Evolutionary conservation across 176 grass and related monocot species (phyloP).

Genomic region (Tuctoria greenei): DNA sequence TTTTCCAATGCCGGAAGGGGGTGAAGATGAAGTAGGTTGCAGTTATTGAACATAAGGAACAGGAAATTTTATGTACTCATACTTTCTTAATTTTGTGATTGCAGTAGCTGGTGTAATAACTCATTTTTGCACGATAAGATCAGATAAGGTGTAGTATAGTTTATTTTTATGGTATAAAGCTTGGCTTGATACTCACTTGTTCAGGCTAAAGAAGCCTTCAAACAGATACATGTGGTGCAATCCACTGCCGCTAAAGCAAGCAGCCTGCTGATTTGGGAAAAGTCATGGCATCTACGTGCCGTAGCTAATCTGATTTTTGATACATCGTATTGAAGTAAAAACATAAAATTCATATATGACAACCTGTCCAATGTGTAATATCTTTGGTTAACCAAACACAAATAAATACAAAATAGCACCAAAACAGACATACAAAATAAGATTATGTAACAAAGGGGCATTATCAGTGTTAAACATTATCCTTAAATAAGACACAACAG

Average conservation of each 20-base stretch:
- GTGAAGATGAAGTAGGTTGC: too few species aligned
- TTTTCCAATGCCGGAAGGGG: background rate
- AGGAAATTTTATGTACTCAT: background rate
- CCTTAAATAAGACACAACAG: too few species aligned
- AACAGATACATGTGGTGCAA: background rate
- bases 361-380: slow-evolving; percentile 7
- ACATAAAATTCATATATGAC: background rate
- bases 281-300: background rate
- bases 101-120: background rate
- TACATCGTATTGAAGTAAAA: background rate
- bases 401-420: slow-evolving; percentile 11
- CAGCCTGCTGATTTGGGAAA: background rate
- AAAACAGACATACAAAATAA: slow-evolving; percentile 16
- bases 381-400: slow-evolving; percentile 6
- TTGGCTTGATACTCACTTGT: background rate
- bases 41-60: slow-evolving; percentile 1
- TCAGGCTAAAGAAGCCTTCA: background rate
- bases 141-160: background rate
- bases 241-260: background rate
- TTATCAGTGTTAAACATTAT: too few species aligned
- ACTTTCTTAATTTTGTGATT: background rate
- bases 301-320: background rate
- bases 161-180: background rate
- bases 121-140: background rate
- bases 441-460: background rate